phyloP scores from a whole-genome alignment of 805 yeast species.

The Brettanomyces custersianus region DNA sequence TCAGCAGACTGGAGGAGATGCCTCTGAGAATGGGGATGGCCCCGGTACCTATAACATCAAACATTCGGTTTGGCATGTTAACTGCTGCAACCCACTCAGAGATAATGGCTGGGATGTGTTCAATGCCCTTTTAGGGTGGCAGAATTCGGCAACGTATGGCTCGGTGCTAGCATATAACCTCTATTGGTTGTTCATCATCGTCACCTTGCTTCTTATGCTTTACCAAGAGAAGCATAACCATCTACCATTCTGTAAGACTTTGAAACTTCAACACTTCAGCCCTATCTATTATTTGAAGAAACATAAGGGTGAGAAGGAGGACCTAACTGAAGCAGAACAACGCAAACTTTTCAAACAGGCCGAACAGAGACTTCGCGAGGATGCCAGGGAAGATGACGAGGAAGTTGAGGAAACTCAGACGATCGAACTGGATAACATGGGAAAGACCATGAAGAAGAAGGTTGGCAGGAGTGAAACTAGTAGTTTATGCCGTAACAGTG shows the following conservation, averaged over 20 bases:
- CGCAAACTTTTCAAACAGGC: slow-evolving; percentile 37
- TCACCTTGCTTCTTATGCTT: slow-evolving; percentile 47
- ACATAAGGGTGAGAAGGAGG: slow-evolving; percentile 51
- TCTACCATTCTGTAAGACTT: slow-evolving; percentile 50
- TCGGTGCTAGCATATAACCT: slow-evolving; percentile 77
- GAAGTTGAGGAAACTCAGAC: neutral
- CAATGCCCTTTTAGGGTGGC: slow-evolving; percentile 91
- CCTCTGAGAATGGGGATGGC: slow-evolving; percentile 81
- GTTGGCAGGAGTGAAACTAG: neutral
- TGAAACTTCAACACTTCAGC: slow-evolving; percentile 41
- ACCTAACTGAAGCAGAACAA: slow-evolving; percentile 38
- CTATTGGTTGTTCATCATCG: slow-evolving; percentile 68
- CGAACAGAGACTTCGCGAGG: slow-evolving; percentile 17
- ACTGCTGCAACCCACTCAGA: slow-evolving; percentile 87
- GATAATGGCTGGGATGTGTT: slow-evolving; percentile 94
- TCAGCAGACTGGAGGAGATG: slow-evolving; percentile 77
- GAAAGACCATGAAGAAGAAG: neutral
- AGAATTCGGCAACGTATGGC: slow-evolving; percentile 86
- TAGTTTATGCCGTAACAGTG: too few relatives aligned
- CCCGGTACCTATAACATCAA: slow-evolving; percentile 83
- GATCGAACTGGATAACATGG: neutral
- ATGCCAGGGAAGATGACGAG: slow-evolving; percentile 9
- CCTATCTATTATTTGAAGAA: slow-evolving; percentile 62
- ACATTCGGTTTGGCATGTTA: slow-evolving; percentile 82
- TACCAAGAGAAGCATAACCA: slow-evolving; percentile 77